Conservation (phyloP, 305 asterid species). For the Rubia tinctorum region DNA sequence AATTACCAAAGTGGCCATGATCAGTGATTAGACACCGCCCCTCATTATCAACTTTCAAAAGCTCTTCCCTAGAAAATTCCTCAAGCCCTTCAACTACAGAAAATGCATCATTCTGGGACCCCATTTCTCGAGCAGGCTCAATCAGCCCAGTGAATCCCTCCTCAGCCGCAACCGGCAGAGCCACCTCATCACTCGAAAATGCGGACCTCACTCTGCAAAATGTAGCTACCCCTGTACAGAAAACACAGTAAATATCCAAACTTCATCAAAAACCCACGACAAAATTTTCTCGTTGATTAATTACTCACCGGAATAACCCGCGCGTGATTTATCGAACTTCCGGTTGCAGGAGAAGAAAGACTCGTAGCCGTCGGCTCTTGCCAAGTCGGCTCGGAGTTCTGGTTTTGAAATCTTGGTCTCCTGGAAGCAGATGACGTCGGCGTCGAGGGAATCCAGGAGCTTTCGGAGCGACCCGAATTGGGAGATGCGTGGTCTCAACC, state of each 20-base stretch:
- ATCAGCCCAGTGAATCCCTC: slow-evolving; percentile 29
- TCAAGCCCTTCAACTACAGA: no score
- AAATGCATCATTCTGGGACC: no score
- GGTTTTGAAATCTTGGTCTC: slow-evolving; percentile 83
- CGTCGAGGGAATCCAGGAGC: slow-evolving; percentile 76
- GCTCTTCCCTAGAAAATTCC: no score
- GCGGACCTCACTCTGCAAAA: slow-evolving; percentile 88
- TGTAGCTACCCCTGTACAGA: slow-evolving; percentile 79
- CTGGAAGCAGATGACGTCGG: slow-evolving; percentile 89
- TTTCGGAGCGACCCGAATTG: slow-evolving; percentile 78
- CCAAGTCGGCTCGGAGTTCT: slow-evolving; percentile 71
- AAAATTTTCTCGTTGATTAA: not conserved
- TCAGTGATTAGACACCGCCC: no score
- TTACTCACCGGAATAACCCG: slow-evolving; percentile 73
- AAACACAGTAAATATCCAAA: not conserved
- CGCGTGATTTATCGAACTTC: slow-evolving; percentile 71
- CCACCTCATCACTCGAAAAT: slow-evolving; percentile 68
- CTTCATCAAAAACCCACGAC: not conserved
- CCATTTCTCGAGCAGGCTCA: not conserved
- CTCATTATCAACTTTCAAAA: no score
- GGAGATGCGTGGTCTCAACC: slow-evolving; percentile 75
- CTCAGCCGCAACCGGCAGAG: slow-evolving; percentile 80
- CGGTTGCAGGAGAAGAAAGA: slow-evolving; percentile 94
- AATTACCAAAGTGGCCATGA: no score
- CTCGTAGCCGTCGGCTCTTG: slow-evolving; percentile 90